phyloP scores from a whole-genome alignment of 371 early-diverging fungal genomes.

The Rhizopus delemar region DNA sequence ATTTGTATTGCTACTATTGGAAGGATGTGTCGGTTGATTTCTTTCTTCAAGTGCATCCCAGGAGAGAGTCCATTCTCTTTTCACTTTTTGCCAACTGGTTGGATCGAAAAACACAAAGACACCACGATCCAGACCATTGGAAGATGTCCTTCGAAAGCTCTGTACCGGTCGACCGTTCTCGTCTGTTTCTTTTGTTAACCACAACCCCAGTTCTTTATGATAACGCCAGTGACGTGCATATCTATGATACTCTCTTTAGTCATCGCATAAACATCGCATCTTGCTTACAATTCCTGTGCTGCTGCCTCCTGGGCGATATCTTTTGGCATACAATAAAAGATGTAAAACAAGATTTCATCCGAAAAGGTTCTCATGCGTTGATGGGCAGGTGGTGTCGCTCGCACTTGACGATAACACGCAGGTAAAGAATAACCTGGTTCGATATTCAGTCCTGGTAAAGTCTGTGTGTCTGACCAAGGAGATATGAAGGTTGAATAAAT shows the following conservation, averaged over 20 bases:
- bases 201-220: slow-evolving; percentile 84
- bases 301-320: slow-evolving; percentile 89
- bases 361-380: slow-evolving; percentile 68
- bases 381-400: slow-evolving; percentile 71
- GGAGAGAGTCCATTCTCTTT: slow-evolving; percentile 77
- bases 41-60: slow-evolving; percentile 87
- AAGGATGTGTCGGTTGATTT: slow-evolving; percentile 26
- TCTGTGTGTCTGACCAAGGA: slow-evolving; percentile 76
- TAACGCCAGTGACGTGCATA: slow-evolving; percentile 88
- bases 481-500: slow-evolving; percentile 82
- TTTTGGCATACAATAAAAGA: slow-evolving; percentile 91
- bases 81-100: slow-evolving; percentile 76
- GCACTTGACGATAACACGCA: slow-evolving; percentile 66
- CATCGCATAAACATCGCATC: not conserved
- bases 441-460: slow-evolving; percentile 49
- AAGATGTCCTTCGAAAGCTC: slow-evolving; percentile 44
- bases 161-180: slow-evolving; percentile 33
- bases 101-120: slow-evolving; percentile 87
- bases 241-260: slow-evolving; percentile 18
- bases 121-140: slow-evolving; percentile 71
- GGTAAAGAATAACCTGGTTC: slow-evolving; percentile 82
- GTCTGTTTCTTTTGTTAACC: slow-evolving; percentile 75
- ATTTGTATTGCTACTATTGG: not conserved
- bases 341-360: slow-evolving; percentile 94
- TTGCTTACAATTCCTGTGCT: slow-evolving; percentile 81